phyloP scores from a whole-genome alignment of 2,329 filamentous ascomycete species.

The Myrmaecium sp. region DNA sequence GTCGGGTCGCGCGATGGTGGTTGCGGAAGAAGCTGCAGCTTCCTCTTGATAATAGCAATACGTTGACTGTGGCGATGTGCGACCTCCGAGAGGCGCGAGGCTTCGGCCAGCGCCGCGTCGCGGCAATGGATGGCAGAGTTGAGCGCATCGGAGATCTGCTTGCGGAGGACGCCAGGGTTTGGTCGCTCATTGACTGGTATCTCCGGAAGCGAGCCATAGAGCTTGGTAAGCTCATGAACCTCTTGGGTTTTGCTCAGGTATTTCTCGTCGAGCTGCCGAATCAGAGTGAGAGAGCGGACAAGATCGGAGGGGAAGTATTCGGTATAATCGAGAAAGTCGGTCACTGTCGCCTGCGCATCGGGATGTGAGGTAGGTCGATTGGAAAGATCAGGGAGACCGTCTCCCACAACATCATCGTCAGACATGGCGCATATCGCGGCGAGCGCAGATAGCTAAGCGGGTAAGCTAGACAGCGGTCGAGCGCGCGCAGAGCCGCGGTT shows the following conservation, averaged over 20 bases:
- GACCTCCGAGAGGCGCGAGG: conserved; percentile 38
- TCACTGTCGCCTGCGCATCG: conserved; percentile 48
- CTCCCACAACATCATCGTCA: conserved; percentile 8
- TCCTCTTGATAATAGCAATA: conserved; percentile 41
- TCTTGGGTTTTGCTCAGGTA: conserved; percentile 25
- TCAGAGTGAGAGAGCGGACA: conserved; percentile 44
- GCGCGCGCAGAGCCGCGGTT: too few relatives aligned
- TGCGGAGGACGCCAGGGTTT: conserved; percentile 35
- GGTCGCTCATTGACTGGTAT: conserved; percentile 31
- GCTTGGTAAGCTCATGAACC: conserved; percentile 30
- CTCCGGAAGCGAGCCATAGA: conserved; percentile 33
- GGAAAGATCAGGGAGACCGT: conserved; percentile 10
- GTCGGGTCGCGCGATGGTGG: conserved; percentile 45
- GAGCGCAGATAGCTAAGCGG: too few relatives aligned
- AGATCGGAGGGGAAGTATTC: conserved; percentile 51
- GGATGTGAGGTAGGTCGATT: conserved; percentile 37
- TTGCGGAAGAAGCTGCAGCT: conserved; percentile 43
- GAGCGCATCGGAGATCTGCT: conserved; percentile 38
- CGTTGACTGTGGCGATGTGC: conserved; percentile 40
- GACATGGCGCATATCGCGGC: too few relatives aligned
- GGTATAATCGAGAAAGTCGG: conserved; percentile 52
- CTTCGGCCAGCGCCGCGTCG: conserved; percentile 39
- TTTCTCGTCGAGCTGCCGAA: conserved; percentile 32
- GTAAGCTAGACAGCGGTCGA: too few relatives aligned
- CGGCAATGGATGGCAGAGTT: conserved; percentile 37